Evolutionary conservation across 2,329 filamentous ascomycete genomes (phyloP), one percentile per base, ranked within the genome.

Genomic region (Sporothrix sp.): DNA sequence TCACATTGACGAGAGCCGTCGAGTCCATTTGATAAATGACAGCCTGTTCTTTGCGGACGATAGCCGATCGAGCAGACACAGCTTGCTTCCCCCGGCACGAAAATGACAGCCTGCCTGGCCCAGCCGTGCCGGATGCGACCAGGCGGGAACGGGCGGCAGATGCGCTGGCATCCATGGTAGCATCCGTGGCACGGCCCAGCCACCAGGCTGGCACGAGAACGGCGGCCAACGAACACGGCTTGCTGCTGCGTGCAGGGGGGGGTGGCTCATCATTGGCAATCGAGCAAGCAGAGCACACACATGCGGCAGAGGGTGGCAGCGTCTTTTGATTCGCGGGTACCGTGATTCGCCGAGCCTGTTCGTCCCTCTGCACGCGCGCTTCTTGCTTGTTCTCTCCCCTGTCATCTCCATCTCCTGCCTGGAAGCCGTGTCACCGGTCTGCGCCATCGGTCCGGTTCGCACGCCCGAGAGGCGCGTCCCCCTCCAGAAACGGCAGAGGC

Each of bases 391-490:
- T 7, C 9, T 14, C 13, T 14, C 11, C 4, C 6, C 11, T n/a
- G 14, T 27, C 21, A 7, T n/a, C n/a, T 40, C 13, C 38, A n/a
- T 3, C 23, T 40, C 23, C 11, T 25, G 8, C 21, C 7, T 9
- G 20, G 14, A 27, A 23, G 20, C 14, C 13, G 4, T 39, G 9
- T 39, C 14, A 23, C 27, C 16, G 25, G 21, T 8, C 30, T 2
- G 4, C 18, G 23, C 33, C 20, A 28, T 13, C 23, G 16, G 7
- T 13, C 43, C 11, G 44, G 23, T 18, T 38, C n/a, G 74, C 21
- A 11, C 16, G 42, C 7, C 7, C 13, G n/a, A 11, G 27, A 27
- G 28, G 42, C 11, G 18, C 28, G 10, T 44, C 28, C 28, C 27
- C 18, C 18, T 44, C 42, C 11, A 44, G 14, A n/a, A 44, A 23